Evolutionary conservation across 139 green algal genomes (phyloP), one percentile per base, ranked within the genome.

Genomic region (Chlorella vulgaris): DNA sequence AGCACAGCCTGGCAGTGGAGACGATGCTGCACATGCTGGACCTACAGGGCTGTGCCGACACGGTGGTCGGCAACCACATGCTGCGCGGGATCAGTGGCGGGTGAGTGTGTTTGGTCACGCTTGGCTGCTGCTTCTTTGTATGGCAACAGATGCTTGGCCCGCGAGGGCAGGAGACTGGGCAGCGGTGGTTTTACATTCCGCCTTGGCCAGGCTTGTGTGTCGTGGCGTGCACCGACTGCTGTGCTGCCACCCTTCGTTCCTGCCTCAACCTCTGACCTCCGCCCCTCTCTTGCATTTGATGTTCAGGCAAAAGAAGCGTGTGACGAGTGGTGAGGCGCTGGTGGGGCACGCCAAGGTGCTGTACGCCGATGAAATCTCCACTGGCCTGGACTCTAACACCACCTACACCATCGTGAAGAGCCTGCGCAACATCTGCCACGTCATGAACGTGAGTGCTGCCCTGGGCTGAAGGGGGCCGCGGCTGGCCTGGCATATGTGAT

Each of bases 301-400:
- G 47, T 58, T 28, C 70, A 78, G 70, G 4, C 78, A 93, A 76
- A 82, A 85, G 75, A 89, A 92, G 78, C 86, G 89, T 38, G 83
- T 93, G 47, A 93, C 88, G 4, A 78, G 29, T 7, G 86, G 83
- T 35, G 92, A 96, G 85, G 94, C 94, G 88, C 85, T 95, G 8
- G 73, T 51, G 73, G 73, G 73, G 3, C 73, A 79, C 36, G 73
- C 73, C 50, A 67, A 67, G 50, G 76, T 83, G 35, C 50, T 91
- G 38, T 84, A 92, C 70, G 81, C 88, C 70, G 89, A 91, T 62
- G 82, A 91, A 74, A 91, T 91, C 67, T 86, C 68, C 31, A 91
- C 88, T 0, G 90, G 90, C 24, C 81, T 93, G 29, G 90, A 93
- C 81, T 87, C 84, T 50, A 80, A 84, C 70, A 91, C 89, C 33